A percentile compares a stretch with the other conserved stretches of the same genome.
Conservation (phyloP, 2,329 filamentous ascomycete genomes). For the Ceratocystis variospora region DNA sequence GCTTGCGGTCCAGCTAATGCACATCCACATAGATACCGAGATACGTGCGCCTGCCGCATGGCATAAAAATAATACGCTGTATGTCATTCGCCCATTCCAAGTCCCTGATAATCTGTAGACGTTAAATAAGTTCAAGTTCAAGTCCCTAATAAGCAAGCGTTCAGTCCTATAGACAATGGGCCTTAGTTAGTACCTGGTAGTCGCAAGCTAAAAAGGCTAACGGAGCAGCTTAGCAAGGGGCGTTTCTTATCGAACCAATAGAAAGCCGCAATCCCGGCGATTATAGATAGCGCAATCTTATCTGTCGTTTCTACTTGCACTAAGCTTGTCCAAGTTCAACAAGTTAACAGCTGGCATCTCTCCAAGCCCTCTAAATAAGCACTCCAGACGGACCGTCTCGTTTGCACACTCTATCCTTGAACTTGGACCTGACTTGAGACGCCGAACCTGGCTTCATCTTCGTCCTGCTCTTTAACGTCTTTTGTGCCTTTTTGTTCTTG, state of each 20-base stretch:
- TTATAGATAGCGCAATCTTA: not conserved
- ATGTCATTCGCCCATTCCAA: not conserved
- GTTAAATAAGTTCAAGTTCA: too few relatives aligned
- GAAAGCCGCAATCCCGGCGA: not conserved
- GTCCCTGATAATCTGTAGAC: too few relatives aligned
- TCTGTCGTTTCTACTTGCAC: not conserved
- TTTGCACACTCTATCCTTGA: not conserved
- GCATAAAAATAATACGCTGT: not conserved
- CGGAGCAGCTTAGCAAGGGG: not conserved
- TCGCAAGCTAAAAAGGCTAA: not conserved
- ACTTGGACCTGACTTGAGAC: not conserved
- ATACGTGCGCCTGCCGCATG: too few relatives aligned
- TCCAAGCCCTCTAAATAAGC: not conserved
- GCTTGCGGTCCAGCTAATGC: not conserved
- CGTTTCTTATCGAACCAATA: not conserved
- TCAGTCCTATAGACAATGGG: not conserved
- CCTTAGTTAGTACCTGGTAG: not conserved
- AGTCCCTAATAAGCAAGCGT: not conserved
- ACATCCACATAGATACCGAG: too few relatives aligned
- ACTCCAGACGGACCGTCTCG: not conserved
- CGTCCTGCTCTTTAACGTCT: not conserved
- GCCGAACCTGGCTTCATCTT: not conserved
- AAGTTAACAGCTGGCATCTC: conserved; percentile 18
- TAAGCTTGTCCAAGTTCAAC: not conserved
- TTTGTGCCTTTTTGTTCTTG: not conserved